Percentiles rank a stretch among this genome's conserved stretches.
Conservation (phyloP, 2,329 filamentous ascomycete species). For the Colletotrichum filicis region DNA sequence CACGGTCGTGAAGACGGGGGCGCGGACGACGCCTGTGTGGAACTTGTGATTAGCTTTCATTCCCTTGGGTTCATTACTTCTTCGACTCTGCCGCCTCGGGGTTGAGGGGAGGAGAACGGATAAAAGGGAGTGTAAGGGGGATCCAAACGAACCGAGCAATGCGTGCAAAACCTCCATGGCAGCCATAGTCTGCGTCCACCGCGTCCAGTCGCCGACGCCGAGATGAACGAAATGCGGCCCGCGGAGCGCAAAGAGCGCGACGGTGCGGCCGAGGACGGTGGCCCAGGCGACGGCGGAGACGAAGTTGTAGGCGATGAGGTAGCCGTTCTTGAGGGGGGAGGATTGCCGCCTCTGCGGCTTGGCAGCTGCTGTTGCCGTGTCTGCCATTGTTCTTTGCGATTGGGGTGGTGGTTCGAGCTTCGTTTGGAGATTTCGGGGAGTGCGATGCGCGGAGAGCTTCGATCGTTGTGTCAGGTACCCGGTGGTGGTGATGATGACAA, state of each 20-base stretch:
- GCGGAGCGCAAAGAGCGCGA: slow-evolving; percentile 62
- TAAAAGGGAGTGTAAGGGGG: too few species aligned
- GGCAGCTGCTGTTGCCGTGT: slow-evolving; percentile 25
- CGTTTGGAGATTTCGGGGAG: neutral
- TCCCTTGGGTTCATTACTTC: too few species aligned
- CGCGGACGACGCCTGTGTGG: slow-evolving; percentile 79
- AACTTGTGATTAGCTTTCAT: too few species aligned
- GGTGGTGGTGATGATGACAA: too few species aligned
- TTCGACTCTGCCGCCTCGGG: too few species aligned
- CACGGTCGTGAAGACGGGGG: slow-evolving; percentile 83
- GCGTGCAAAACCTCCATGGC: slow-evolving; percentile 87
- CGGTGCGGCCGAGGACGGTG: slow-evolving; percentile 76
- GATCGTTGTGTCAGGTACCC: neutral
- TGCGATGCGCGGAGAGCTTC: neutral
- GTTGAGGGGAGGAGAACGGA: too few species aligned
- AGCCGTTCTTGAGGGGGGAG: slow-evolving; percentile 67
- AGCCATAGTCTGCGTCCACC: slow-evolving; percentile 87
- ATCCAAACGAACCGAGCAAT: slow-evolving; percentile 68
- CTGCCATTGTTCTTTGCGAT: slow-evolving; percentile 27
- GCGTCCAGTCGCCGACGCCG: slow-evolving; percentile 73
- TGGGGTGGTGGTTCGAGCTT: neutral
- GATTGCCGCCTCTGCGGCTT: slow-evolving; percentile 39
- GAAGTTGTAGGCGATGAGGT: slow-evolving; percentile 89
- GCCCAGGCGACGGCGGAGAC: slow-evolving; percentile 82
- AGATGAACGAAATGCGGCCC: slow-evolving; percentile 70